These are phyloP conservation scores for Dissoconium aciculare DNA, from an alignment of 2,329 filamentous ascomycete genomes.

Conservation along the genomic window DNA sequence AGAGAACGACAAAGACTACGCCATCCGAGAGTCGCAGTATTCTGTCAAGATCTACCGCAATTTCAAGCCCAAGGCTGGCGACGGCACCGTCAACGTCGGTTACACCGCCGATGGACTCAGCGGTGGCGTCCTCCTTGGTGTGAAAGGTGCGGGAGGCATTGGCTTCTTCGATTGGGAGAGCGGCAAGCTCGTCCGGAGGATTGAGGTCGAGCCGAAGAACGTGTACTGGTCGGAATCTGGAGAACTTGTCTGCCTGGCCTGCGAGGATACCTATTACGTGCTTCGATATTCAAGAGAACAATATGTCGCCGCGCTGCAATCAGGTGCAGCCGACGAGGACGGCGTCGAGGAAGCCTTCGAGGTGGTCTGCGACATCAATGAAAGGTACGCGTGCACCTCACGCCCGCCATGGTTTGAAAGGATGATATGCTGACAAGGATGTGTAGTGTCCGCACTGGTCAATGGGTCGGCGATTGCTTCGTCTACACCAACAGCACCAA, in stretches of 20 bases:
- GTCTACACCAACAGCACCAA: constrained; percentile 97
- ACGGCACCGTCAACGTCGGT: constrained; percentile 62
- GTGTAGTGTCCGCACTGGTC: constrained; percentile 78
- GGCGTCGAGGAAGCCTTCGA: constrained; percentile 94
- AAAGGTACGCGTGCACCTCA: constrained; percentile 43
- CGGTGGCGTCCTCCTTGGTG: constrained; percentile 79
- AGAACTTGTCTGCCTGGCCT: constrained; percentile 81
- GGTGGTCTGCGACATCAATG: constrained; percentile 87
- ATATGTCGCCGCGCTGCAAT: constrained; percentile 69
- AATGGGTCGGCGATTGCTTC: constrained; percentile 98
- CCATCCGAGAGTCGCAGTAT: constrained; percentile 84
- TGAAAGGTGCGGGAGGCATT: constrained; percentile 86
- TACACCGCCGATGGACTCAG: constrained; percentile 88
- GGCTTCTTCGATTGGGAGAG: constrained; percentile 95
- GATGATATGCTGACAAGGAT: constrained; percentile 12
- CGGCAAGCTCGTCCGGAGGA: constrained; percentile 75
- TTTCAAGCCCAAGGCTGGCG: constrained; percentile 80
- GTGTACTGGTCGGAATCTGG: constrained; percentile 97
- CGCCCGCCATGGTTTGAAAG: neutral
- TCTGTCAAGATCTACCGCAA: constrained; percentile 97
- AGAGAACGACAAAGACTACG: constrained; percentile 96
- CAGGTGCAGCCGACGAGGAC: constrained; percentile 71
- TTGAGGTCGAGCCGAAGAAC: constrained; percentile 59
- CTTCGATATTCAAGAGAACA: constrained; percentile 80
- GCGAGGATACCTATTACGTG: constrained; percentile 91